Evolutionary conservation across 306 rosid genomes (phyloP).

Genomic region (Glycine latifolia): DNA sequence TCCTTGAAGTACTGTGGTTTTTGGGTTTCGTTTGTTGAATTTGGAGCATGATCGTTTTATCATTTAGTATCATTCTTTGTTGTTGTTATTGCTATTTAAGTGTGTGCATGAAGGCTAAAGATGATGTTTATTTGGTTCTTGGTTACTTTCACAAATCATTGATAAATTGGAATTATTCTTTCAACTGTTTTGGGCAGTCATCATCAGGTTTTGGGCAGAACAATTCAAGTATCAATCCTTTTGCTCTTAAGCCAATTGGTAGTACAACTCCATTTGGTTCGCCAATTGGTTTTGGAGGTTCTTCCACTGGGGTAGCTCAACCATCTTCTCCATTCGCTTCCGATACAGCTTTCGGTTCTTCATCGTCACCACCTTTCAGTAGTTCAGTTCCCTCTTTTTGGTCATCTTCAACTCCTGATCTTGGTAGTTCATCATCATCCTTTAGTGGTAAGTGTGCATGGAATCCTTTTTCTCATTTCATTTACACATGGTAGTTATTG

Average conservation of each 20-base stretch:
- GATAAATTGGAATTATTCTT: conserved; percentile 34
- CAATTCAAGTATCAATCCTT: conserved; percentile 66
- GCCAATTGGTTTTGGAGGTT: conserved; percentile 83
- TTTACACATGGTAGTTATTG: conserved; percentile 6
- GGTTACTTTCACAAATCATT: neutral
- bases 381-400: no score
- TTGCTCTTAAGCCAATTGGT: conserved; percentile 74
- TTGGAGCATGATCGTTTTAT: neutral
- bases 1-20: neutral
- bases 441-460: conserved; percentile 63
- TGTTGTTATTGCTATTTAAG: neutral
- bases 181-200: conserved; percentile 70
- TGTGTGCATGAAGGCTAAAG: neutral
- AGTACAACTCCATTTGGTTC: conserved; percentile 50
- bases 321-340: conserved; percentile 65
- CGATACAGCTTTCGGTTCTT: no score
- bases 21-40: neutral
- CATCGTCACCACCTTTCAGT: no score
- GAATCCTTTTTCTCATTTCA: conserved; percentile 7
- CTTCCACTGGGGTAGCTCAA: conserved; percentile 86
- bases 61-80: neutral
- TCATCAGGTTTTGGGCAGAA: conserved; percentile 82
- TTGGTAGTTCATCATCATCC: conserved; percentile 50
- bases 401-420: no score
- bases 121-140: conserved; percentile 34